Base-by-base conservation (phyloP, 164 flowering plant genomes). In the Tetracentron sinense region DNA sequence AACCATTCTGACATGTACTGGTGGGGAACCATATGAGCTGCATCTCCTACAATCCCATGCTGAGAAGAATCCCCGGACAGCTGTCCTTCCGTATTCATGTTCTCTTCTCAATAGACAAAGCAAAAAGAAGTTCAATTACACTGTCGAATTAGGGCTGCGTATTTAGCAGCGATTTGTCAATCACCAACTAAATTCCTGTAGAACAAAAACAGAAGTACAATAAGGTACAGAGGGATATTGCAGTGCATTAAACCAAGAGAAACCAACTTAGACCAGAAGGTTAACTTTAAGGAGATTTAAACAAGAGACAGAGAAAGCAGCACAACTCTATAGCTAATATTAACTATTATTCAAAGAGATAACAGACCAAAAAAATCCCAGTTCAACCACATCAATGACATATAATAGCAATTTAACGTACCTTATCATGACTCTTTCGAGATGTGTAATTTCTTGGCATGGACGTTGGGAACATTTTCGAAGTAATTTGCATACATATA, bases 61-160 rank as follows among this genome's bases (percentile, higher is more conserved):
- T 44, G 62, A 68, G 64, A 60, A 65, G 58, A 54, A 69, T 60
- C 58, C 60, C 65, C 55, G 20, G 56, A 68, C 50, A 74, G 57
- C 42, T 48, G 53, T 44, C 50, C 67, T 46, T 69, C 65, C 83
- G 74, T 74, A 58, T 28, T 53, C 56, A 28, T 63, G 54, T 69
- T 65, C 67, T 55, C 47, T 42, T 42, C 61, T 60, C 55, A 64
- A 38, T 12, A 33, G 25, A 49, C 28, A 42, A 42, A 48, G 2
- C 48, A 47, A 54, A 26, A 2, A 26, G 6, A 16, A 38, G n/a
- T n/a, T n/a, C n/a, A 38, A 10, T 38, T 8, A 16, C 8, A 10
- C 5, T 38, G 44, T 38, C 14, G 44, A 38, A 8, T n/a, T n/a
- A n/a, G 44, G 15, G 15, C 7, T 38, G 44, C 5, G 8, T 38